Base-by-base conservation (phyloP, 2,329 filamentous ascomycete species). In the Sporothrix pseudoabietina region DNA sequence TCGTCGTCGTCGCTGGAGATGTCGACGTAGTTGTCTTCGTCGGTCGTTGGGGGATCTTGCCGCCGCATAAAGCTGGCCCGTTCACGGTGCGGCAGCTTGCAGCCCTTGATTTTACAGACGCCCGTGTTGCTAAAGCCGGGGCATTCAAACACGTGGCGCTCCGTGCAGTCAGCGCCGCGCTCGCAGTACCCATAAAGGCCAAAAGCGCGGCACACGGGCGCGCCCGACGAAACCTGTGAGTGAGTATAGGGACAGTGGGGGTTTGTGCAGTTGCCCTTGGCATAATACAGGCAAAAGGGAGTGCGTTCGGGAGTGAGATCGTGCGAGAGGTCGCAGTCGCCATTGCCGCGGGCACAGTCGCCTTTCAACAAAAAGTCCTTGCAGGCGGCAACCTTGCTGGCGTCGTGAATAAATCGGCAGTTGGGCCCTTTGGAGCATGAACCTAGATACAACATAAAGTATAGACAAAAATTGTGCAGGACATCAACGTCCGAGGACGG, bases 91-190 rank as follows among this genome's bases (percentile, higher is more conserved):
- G 90, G 92, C 72, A 97, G 87, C 80, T 91, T 92, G 85, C 95
- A 98, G 77, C 91, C 90, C 82, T 91, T 90, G 80, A 88, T 90
- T 80, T 90, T 90, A 88, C 96, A 99, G 75, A 86, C 85, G 78
- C 95, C 95, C 75, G 89, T 93, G 83, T 97, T 97, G 87, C 93
- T 93, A 85, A 97, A 98, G 81, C 97, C 92, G 75, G 96, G 95
- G 82, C 96, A 98, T 82, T 98, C 95, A 83, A 92, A 91, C 73
- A 95, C 91, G 84, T 99, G 96, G 75, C 94, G 91, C 76, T 96
- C 90, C 74, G 88, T 83, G 82, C 96, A 98, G 72, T 86, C 83
- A 72, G 87, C 87, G 75, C 95, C 96, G 80, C 92, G 92, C 75
- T 92, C 90, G 84, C 96, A 98, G 82, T 94, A 98, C 71, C 96